Percentiles rank a stretch among this genome's conserved stretches.
Evolutionary conservation across 768 basidiomycete genomes (phyloP).

Genomic region (Agaricus subrufescens): DNA sequence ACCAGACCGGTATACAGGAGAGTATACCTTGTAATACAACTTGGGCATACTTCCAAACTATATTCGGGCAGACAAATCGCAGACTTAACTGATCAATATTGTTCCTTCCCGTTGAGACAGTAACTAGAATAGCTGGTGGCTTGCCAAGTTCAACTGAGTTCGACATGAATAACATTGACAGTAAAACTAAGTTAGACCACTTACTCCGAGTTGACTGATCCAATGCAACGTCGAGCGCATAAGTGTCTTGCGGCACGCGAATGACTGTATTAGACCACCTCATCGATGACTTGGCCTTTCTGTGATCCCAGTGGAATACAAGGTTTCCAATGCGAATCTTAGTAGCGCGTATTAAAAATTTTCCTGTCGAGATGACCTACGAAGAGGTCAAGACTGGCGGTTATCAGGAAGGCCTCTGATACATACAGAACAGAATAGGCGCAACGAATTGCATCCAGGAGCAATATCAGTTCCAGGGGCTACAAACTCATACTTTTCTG

Average conservation of each 20-base stretch:
- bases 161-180: neutral
- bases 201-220: constrained; percentile 42
- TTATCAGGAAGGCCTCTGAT: neutral
- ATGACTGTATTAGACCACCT: constrained; percentile 35
- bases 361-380: constrained; percentile 69
- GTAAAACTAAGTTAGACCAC: neutral
- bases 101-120: constrained; percentile 68
- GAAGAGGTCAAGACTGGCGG: neutral
- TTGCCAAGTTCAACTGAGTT: constrained; percentile 61
- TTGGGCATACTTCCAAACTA: constrained; percentile 43
- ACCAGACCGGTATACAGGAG: neutral
- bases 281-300: constrained; percentile 28
- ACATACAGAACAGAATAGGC: constrained; percentile 71
- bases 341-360: constrained; percentile 61
- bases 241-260: constrained; percentile 56
- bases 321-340: constrained; percentile 64
- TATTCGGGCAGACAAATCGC: constrained; percentile 50
- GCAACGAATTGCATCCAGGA: constrained; percentile 55
- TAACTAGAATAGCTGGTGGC: constrained; percentile 47
- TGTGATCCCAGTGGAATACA: constrained; percentile 60
- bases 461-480: constrained; percentile 35
- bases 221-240: constrained; percentile 60
- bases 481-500: constrained; percentile 56
- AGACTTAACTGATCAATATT: constrained; percentile 48
- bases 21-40: constrained; percentile 32